Percentiles rank a stretch among this genome's conserved stretches.
These are phyloP conservation scores for Entomortierella beljakovae DNA, from an alignment of 192 early-diverging fungal species.

Conservation along the genomic window DNA sequence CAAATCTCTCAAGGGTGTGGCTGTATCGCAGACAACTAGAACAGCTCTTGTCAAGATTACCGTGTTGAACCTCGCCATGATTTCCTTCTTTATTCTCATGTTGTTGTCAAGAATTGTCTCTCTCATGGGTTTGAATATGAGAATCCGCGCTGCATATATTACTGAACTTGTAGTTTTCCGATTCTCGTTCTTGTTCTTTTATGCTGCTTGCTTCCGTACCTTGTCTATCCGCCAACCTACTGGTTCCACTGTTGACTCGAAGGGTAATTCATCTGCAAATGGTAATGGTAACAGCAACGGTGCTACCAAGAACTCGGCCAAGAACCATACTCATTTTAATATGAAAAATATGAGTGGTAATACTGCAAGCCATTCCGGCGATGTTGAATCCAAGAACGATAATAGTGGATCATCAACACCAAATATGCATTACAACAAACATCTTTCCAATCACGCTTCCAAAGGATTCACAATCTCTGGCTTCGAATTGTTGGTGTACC, in stretches of 20 bases:
- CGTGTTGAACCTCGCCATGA: slow-evolving; percentile 51
- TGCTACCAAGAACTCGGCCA: slow-evolving; percentile 14
- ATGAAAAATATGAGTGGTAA: slow-evolving; percentile 22
- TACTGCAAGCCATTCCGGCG: not conserved
- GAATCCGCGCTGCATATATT: slow-evolving; percentile 30
- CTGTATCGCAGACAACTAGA: slow-evolving; percentile 38
- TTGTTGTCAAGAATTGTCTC: slow-evolving; percentile 44
- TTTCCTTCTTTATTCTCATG: slow-evolving; percentile 54
- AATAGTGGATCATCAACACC: slow-evolving; percentile 3
- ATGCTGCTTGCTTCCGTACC: slow-evolving; percentile 48
- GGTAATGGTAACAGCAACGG: slow-evolving; percentile 7
- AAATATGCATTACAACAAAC: slow-evolving; percentile 34
- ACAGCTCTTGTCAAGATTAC: slow-evolving; percentile 47
- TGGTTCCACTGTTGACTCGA: slow-evolving; percentile 46
- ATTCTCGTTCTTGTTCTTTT: slow-evolving; percentile 52
- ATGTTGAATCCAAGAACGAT: not conserved
- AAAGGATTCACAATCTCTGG: slow-evolving; percentile 48
- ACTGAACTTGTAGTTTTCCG: slow-evolving; percentile 41
- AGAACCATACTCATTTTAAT: slow-evolving; percentile 40
- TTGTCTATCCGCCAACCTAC: slow-evolving; percentile 45
- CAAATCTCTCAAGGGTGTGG: slow-evolving; percentile 37
- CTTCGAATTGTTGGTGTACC: not conserved
- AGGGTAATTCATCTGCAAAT: slow-evolving; percentile 5
- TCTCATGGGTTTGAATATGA: slow-evolving; percentile 41
- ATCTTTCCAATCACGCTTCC: slow-evolving; percentile 48